Evolutionary conservation across 2,329 filamentous ascomycete genomes (phyloP).

Genomic region (Fusarium veterinarium): DNA sequence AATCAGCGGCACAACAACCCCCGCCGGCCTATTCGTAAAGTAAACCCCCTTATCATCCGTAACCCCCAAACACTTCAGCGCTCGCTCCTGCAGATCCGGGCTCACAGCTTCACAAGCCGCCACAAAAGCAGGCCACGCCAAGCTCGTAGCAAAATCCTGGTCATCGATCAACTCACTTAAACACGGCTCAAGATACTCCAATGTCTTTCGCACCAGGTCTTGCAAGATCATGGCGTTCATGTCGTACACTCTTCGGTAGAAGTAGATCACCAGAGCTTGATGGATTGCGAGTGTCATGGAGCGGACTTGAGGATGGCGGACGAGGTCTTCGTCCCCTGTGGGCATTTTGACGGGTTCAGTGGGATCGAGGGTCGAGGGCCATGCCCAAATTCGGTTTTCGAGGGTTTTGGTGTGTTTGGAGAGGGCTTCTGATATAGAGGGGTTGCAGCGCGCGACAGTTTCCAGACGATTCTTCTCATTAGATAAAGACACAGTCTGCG

Average conservation of each 20-base stretch:
- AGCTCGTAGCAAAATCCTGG: constrained; percentile 52
- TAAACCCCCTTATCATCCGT: constrained; percentile 47
- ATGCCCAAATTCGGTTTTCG: constrained; percentile 49
- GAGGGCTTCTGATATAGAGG: constrained; percentile 41
- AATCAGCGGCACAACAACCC: constrained; percentile 43
- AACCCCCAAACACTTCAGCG: constrained; percentile 35
- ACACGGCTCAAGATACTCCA: constrained; percentile 52
- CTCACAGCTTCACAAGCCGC: constrained; percentile 56
- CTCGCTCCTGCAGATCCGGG: constrained; percentile 48
- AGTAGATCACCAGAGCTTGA: constrained; percentile 57
- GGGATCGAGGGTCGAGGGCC: constrained; percentile 30
- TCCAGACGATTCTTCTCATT: constrained; percentile 54
- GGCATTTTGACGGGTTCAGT: constrained; percentile 8
- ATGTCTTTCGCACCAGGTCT: constrained; percentile 49
- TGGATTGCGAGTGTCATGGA: constrained; percentile 52
- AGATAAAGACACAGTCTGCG: constrained; percentile 55
- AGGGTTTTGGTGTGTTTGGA: constrained; percentile 47
- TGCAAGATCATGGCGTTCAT: constrained; percentile 55
- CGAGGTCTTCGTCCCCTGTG: constrained; percentile 25
- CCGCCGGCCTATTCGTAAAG: constrained; percentile 45
- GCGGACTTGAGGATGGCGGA: constrained; percentile 33
- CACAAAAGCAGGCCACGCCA: constrained; percentile 58
- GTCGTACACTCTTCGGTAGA: constrained; percentile 55
- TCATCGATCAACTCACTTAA: constrained; percentile 49
- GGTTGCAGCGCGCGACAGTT: constrained; percentile 36